Conservation (phyloP, 495 filamentous ascomycete species). For the Achaetomiella virescens region DNA sequence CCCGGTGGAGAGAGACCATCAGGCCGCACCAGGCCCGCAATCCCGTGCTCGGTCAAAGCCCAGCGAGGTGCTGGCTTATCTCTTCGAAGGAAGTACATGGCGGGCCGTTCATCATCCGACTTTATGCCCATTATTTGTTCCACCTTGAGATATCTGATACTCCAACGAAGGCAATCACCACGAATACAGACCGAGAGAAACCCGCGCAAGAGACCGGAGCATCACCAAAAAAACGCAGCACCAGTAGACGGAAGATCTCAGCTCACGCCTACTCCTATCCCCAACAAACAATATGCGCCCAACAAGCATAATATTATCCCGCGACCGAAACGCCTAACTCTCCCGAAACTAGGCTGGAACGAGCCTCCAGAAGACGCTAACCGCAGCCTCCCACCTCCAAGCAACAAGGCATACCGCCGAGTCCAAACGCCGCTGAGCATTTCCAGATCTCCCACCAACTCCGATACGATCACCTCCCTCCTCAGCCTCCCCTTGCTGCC, state of each 20-base stretch:
- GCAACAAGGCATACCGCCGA: slow-evolving; percentile 1
- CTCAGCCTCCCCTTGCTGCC: too few species aligned
- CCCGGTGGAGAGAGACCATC: neutral
- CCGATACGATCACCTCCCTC: neutral
- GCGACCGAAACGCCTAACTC: slow-evolving; percentile 16
- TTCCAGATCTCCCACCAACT: neutral
- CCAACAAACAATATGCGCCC: neutral
- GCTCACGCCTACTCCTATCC: neutral
- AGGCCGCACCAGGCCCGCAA: neutral
- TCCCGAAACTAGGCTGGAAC: slow-evolving; percentile 12
- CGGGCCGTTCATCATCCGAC: too few species aligned
- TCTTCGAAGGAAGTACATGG: too few species aligned
- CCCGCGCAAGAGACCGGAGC: too few species aligned
- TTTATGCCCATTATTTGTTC: too few species aligned
- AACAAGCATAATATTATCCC: slow-evolving; percentile 18
- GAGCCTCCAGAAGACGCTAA: neutral
- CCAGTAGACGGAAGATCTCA: neutral
- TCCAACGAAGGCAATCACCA: too few species aligned
- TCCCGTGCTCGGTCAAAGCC: neutral
- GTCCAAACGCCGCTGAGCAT: slow-evolving; percentile 10
- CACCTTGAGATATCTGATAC: too few species aligned
- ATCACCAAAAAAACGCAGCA: too few species aligned
- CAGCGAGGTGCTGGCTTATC: slow-evolving; percentile 2
- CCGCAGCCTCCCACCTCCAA: neutral
- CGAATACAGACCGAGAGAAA: too few species aligned